Base-by-base conservation (phyloP, 1,139 yeast genomes). In the Sugiyamaella japonica region DNA sequence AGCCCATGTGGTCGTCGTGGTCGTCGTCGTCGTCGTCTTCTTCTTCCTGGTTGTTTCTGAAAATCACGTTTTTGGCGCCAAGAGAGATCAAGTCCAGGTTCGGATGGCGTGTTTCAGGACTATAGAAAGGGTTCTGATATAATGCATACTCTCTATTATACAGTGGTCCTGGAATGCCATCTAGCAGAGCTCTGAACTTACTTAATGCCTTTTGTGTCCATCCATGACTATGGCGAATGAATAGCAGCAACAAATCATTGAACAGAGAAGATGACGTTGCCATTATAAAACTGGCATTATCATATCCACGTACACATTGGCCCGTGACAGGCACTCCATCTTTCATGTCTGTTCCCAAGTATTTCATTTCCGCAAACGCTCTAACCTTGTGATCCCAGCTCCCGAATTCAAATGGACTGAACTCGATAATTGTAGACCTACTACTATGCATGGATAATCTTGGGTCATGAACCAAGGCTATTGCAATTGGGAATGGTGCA, bases 401-500 rank as follows among this genome's bases (percentile, higher is more conserved):
- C 7, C 97, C 97, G 70, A 89, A 69, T 72, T 90, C 97, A 63
- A 74, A 88, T 1, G 97, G 91, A 59, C 81, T 86, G 64, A 87
- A 76, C 70, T 90, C 97, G 59, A 87, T 83, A 13, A 86, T 78
- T 1, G 96, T 85, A 8, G 93, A 83, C 13, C 46, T 36, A 38
- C 51, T 48, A 31, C 45, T 39, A 17, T 48, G 51, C 28, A 48
- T 48, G n/a, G 51, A 36, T 67, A 86, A 86, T 7, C 75, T 73
- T 9, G 93, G 95, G 13, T 83, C 77, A 72, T 95, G 78, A 56
- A 91, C 93, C 66, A 84, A 84, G 1, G 95, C 79, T 7, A 87
- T 85, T 34, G 87, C 79, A 55, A 90, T 82, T 15, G 97, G 96
- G 75, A 85, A 85, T 6, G 97, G 97, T 83, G 87, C 86, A 48